phyloP scores from a whole-genome alignment of 257 asterid genomes.

The Petunia axillaris region DNA sequence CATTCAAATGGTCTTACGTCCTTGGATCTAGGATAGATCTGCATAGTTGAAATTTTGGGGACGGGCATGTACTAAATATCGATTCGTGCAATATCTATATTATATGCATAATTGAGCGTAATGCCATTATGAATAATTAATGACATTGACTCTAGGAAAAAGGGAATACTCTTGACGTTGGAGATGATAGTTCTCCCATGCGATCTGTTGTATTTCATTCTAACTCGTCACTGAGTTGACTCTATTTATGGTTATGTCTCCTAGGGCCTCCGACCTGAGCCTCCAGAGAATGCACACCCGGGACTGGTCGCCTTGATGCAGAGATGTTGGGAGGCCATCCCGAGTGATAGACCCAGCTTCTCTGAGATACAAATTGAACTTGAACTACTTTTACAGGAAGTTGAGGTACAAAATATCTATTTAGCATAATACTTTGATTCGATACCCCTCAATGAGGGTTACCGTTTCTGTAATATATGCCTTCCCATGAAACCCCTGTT shows the following conservation, averaged over 20 bases:
- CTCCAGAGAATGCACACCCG: conserved; percentile 67
- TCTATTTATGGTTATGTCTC: conserved; percentile 7
- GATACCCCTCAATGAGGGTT: not conserved
- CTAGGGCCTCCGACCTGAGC: conserved; percentile 92
- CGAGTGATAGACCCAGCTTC: conserved; percentile 73
- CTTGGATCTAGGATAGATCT: not conserved
- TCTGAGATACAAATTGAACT: conserved; percentile 64
- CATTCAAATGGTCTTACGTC: not conserved
- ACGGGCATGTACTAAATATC: not conserved
- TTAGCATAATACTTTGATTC: not conserved
- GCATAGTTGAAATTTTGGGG: conserved; percentile 1
- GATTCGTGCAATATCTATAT: conserved; percentile 16
- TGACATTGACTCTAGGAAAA: not conserved
- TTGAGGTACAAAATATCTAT: conserved; percentile 45
- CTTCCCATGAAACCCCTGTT: not conserved
- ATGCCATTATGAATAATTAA: not conserved
- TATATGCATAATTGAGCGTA: conserved; percentile 17
- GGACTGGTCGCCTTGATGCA: conserved; percentile 71
- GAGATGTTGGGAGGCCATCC: conserved; percentile 81
- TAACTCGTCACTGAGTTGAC: not conserved
- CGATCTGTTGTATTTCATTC: conserved; percentile 13
- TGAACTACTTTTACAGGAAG: conserved; percentile 60
- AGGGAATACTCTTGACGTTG: not conserved
- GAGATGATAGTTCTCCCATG: not conserved
- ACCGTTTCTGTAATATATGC: not conserved